Evolutionary conservation across 805 yeast species (phyloP).

Genomic region (Yarrowia divulgata): DNA sequence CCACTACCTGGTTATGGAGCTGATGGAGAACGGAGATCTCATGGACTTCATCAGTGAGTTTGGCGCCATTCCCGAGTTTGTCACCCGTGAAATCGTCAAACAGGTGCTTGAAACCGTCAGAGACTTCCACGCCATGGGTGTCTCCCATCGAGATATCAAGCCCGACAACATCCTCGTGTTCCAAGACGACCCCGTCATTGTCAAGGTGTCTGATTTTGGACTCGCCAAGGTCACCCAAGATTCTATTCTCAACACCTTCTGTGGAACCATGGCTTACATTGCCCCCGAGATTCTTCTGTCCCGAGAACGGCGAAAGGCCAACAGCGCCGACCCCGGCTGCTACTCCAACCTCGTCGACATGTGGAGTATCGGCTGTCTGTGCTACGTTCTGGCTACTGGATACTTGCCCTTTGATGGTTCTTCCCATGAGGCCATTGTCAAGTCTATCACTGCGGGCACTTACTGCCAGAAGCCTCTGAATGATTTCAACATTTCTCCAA

Average conservation of each 20-base stretch:
- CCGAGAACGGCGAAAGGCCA: conserved; percentile 44
- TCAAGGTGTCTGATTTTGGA: conserved; percentile 97
- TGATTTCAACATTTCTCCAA: conserved; percentile 65
- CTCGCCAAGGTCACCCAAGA: conserved; percentile 89
- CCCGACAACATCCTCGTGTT: conserved; percentile 95
- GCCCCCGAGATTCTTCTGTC: conserved; percentile 88
- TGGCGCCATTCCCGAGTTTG: conserved; percentile 86
- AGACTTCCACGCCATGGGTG: conserved; percentile 88
- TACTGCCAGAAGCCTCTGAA: conserved; percentile 72
- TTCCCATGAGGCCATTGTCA: conserved; percentile 84
- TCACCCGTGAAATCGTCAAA: conserved; percentile 82
- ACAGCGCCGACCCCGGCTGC: conserved; percentile 48
- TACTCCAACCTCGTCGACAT: conserved; percentile 92
- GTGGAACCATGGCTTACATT: conserved; percentile 96
- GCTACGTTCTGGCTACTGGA: conserved; percentile 89
- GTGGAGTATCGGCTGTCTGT: conserved; percentile 97
- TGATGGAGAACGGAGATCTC: conserved; percentile 93
- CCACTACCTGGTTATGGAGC: conserved; percentile 93
- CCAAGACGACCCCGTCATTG: conserved; percentile 85
- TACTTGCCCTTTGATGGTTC: conserved; percentile 94
- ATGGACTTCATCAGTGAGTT: conserved; percentile 96
- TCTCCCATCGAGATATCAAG: conserved; percentile 94
- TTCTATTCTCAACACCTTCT: conserved; percentile 90
- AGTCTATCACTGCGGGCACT: conserved; percentile 75
- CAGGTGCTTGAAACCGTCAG: conserved; percentile 85